Evolutionary conservation across 2,329 filamentous ascomycete genomes (phyloP).

Genomic region (Penicillium italicum): DNA sequence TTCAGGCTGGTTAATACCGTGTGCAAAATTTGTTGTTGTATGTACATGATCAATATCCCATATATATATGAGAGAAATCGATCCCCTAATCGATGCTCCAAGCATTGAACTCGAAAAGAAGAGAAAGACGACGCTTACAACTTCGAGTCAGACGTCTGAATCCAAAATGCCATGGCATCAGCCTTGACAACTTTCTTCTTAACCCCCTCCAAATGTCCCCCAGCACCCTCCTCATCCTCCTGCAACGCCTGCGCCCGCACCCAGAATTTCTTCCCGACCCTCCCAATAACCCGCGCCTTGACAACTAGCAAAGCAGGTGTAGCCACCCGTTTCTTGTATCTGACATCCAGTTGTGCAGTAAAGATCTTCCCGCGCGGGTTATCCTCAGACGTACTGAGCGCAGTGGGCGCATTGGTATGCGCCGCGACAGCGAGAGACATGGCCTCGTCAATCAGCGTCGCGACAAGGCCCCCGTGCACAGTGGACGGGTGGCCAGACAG

Average conservation of each 20-base stretch:
- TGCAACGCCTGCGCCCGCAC: slow-evolving; percentile 40
- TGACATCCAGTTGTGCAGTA: slow-evolving; percentile 41
- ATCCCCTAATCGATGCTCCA: neutral
- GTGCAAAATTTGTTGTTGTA: neutral
- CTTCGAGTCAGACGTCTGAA: slow-evolving; percentile 31
- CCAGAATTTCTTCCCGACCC: slow-evolving; percentile 42
- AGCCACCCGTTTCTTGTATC: slow-evolving; percentile 38
- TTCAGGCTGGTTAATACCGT: neutral
- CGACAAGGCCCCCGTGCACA: slow-evolving; percentile 42
- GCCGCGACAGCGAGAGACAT: slow-evolving; percentile 41
- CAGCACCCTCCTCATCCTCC: slow-evolving; percentile 31
- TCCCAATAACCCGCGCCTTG: slow-evolving; percentile 35
- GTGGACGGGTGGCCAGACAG: slow-evolving; percentile 40
- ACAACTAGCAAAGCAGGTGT: slow-evolving; percentile 39
- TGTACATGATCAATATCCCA: neutral
- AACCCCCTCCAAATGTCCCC: slow-evolving; percentile 31
- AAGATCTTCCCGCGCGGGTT: slow-evolving; percentile 34
- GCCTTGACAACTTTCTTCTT: slow-evolving; percentile 36
- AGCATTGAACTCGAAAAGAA: neutral
- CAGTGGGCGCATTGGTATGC: slow-evolving; percentile 21
- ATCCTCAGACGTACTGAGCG: neutral
- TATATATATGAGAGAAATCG: neutral
- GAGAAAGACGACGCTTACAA: slow-evolving; percentile 15
- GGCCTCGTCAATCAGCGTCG: slow-evolving; percentile 44
- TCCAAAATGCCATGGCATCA: slow-evolving; percentile 43